These are phyloP conservation scores for Hypholoma fasciculare DNA, from an alignment of 768 basidiomycete species.

Conservation along the genomic window DNA sequence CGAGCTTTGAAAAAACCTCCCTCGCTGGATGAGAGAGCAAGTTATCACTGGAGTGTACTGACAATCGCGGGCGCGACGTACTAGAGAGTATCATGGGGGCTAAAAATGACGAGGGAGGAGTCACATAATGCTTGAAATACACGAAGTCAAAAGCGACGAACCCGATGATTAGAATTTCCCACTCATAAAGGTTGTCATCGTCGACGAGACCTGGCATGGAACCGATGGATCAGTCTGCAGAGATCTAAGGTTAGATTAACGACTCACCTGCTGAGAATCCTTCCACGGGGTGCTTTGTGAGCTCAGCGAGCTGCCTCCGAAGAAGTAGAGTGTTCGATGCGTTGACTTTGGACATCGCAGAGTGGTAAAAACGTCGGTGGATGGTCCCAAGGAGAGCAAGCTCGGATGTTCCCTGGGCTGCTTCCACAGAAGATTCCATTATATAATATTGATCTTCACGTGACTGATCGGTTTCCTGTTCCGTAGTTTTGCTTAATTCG, in stretches of 20 bases:
- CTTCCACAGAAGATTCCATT: constrained; percentile 8
- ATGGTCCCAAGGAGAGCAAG: constrained; percentile 19
- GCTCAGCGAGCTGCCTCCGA: constrained; percentile 77
- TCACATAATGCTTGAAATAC: not conserved
- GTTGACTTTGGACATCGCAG: constrained; percentile 44
- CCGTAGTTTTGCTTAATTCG: not conserved
- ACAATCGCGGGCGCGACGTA: constrained; percentile 33
- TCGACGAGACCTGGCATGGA: constrained; percentile 78
- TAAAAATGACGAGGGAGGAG: constrained; percentile 28
- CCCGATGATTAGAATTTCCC: constrained; percentile 97
- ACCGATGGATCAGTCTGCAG: constrained; percentile 20
- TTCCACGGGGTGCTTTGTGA: constrained; percentile 91
- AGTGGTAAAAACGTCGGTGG: constrained; percentile 15
- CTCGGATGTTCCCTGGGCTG: constrained; percentile 2
- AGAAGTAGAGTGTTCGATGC: constrained; percentile 64
- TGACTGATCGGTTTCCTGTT: constrained; percentile 8
- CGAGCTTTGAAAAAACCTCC: constrained; percentile 95
- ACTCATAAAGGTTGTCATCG: constrained; percentile 92
- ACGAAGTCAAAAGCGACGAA: constrained; percentile 32
- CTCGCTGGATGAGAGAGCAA: constrained; percentile 55
- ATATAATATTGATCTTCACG: constrained; percentile 15
- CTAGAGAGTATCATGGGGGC: constrained; percentile 94
- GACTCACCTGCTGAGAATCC: constrained; percentile 90
- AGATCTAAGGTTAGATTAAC: constrained; percentile 24
- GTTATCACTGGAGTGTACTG: not conserved